Evolutionary conservation across 805 yeast genomes (phyloP).

Genomic region (Jamesozyma rosinii): DNA sequence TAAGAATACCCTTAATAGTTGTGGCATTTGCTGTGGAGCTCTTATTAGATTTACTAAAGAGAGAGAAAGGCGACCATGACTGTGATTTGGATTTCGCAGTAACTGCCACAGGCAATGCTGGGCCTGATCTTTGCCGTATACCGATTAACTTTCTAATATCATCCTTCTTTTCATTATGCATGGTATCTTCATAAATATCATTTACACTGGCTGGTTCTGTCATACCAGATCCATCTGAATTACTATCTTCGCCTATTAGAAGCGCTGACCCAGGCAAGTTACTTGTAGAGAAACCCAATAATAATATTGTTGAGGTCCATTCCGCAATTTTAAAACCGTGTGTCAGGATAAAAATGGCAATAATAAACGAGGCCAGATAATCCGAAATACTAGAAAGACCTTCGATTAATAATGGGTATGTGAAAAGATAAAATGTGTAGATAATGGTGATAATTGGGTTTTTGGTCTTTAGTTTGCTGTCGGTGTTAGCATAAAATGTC

Average conservation of each 20-base stretch:
- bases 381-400: conserved; percentile 18
- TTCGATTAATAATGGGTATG: conserved; percentile 20
- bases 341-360: conserved; percentile 23
- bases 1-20: conserved; percentile 32
- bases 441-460: conserved; percentile 28
- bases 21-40: conserved; percentile 11
- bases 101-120: conserved; percentile 14
- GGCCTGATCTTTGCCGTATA: conserved; percentile 9
- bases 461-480: conserved; percentile 26
- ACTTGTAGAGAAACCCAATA: conserved; percentile 29
- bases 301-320: conserved; percentile 29
- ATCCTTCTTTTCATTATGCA: background rate
- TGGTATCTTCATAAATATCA: background rate
- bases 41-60: background rate
- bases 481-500: conserved; percentile 21
- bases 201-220: conserved; percentile 1
- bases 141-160: background rate
- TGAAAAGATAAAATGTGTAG: conserved; percentile 23
- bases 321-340: conserved; percentile 29
- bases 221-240: background rate
- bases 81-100: background rate
- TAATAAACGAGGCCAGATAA: conserved; percentile 21
- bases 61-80: background rate
- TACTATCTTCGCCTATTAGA: conserved; percentile 9
- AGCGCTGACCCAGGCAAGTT: conserved; percentile 16